These are phyloP conservation scores for Lachnellula hyalina DNA, from an alignment of 2,329 filamentous ascomycete genomes.

Conservation along the genomic window DNA sequence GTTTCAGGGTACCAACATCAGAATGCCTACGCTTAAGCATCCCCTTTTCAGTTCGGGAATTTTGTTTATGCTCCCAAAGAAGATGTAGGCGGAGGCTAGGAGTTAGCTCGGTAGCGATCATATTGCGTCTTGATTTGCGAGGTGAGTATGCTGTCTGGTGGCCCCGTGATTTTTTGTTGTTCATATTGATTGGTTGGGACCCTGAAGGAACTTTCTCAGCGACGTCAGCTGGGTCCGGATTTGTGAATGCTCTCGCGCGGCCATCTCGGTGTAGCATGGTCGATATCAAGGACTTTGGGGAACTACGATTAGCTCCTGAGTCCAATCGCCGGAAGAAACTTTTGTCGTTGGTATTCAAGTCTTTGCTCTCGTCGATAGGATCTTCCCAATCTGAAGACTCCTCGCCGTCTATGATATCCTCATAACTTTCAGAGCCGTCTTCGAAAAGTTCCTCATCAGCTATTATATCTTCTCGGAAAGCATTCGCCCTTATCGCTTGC, in stretches of 20 bases:
- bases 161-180: neutral
- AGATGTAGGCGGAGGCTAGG: neutral
- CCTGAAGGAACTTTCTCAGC: neutral
- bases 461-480: neutral
- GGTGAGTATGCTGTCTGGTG: neutral
- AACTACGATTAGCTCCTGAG: neutral
- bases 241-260: neutral
- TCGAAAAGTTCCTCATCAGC: neutral
- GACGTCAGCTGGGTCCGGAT: neutral
- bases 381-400: neutral
- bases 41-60: neutral
- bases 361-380: neutral
- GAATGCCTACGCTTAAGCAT: neutral
- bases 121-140: neutral
- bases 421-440: neutral
- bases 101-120: neutral
- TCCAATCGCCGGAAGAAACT: neutral
- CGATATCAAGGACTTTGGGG: neutral
- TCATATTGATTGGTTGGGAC: neutral
- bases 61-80: neutral
- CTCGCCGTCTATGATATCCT: neutral
- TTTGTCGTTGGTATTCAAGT: neutral
- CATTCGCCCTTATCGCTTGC: too few species aligned
- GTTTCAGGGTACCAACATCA: neutral
- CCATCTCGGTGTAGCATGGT: neutral